Base-by-base conservation (phyloP, 179 eudicot species). In the Carnegiea gigantea region DNA sequence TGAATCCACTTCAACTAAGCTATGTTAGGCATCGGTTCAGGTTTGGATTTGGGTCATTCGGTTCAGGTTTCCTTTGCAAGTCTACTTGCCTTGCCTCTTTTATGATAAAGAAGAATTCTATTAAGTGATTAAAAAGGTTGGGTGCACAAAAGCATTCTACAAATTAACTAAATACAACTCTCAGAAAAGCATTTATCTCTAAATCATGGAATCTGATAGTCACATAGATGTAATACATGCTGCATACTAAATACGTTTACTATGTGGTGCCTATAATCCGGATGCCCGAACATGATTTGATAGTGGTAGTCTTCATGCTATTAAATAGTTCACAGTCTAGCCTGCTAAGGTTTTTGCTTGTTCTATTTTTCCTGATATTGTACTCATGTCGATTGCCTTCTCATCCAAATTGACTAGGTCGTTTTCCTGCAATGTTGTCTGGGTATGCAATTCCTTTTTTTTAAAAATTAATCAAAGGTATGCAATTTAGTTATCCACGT, bases 171-270 rank as follows among this genome's bases (percentile, higher is more conserved):
- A 9, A 65, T 28, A 65, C 38, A 26, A 65, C 18, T 65, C 71
- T 26, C 71, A 85, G 46, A 85, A 3, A 60, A 51, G 33, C 72
- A 48, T 73, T 72, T 77, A 62, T 64, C 46, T 79, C 49, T 78
- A 57, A 74, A 51, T 65, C 59, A 38, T 84, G 70, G 43, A 43
- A 75, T 78, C 28, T 49, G 36, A 23, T 46, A 79, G 51, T 81
- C 84, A 81, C 77, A 53, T 80, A 11, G 54, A 20, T 24, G 49
- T 73, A 73, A 44, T 10, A 3, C 44, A 68, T 48, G 44, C 80
- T 49, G 59, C 30, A 48, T 81, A 67, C 75, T 65, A 30, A 48
- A 33, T 74, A 33, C 36, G 44, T 46, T 38, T 54, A 73, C 44
- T 59, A 17, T 60, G 28, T 60, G 77, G 20, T 36, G 73, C 36